Evolutionary conservation across 1,139 yeast genomes (phyloP).

Genomic region (Magnusiomyces starmeri): DNA sequence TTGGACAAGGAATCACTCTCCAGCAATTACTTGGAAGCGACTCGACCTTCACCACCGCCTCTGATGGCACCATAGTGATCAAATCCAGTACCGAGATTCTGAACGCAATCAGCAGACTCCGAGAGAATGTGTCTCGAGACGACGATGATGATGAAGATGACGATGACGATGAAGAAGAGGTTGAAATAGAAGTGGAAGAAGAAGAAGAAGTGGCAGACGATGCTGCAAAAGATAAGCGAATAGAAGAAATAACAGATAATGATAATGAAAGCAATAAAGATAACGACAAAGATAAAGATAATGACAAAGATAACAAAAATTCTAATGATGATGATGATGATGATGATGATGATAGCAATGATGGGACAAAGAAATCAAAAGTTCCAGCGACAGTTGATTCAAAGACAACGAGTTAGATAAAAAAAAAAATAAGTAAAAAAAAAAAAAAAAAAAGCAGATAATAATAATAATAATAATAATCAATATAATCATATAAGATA

Average conservation of each 20-base stretch:
- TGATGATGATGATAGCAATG: too few relatives aligned
- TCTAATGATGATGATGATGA: too few relatives aligned
- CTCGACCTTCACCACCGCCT: constrained; percentile 12
- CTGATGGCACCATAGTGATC: constrained; percentile 18
- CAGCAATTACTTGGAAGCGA: constrained; percentile 20
- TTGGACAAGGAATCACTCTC: constrained; percentile 10
- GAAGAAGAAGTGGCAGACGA: not conserved
- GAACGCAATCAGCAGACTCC: constrained; percentile 10
- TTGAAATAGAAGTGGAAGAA: constrained; percentile 8
- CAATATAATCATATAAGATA: too few relatives aligned
- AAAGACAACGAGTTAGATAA: too few relatives aligned
- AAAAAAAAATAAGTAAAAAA: too few relatives aligned
- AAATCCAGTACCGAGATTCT: constrained; percentile 18
- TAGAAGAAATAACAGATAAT: too few relatives aligned
- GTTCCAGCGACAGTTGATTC: too few relatives aligned
- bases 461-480: too few relatives aligned
- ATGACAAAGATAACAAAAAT: not conserved
- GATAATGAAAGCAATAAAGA: not conserved
- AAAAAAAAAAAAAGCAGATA: too few relatives aligned
- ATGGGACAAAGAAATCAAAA: too few relatives aligned
- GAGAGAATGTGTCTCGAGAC: constrained; percentile 16
- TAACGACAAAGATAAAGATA: not conserved
- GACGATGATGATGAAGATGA: constrained; percentile 15
- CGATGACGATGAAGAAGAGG: constrained; percentile 19
- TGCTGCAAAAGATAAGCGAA: too few relatives aligned